Conservation (phyloP, 257 asterid species). For the Solanum chilense region DNA sequence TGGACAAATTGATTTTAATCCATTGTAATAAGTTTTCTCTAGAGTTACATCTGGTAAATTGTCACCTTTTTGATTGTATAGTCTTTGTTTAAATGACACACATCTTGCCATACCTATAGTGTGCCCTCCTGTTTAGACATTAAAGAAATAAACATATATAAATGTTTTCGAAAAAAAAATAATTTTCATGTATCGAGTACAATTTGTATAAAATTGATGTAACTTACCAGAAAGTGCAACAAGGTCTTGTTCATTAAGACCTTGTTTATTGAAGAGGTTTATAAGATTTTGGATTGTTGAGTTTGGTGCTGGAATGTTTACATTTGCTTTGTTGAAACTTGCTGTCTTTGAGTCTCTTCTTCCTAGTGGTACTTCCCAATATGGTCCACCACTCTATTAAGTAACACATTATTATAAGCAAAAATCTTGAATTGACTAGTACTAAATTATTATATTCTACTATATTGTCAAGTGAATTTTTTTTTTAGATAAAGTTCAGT, state of each 20-base stretch:
- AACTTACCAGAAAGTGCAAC: slow-evolving; percentile 69
- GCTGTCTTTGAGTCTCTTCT: slow-evolving; percentile 69
- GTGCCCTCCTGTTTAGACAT: slow-evolving; percentile 44
- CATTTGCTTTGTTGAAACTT: slow-evolving; percentile 34
- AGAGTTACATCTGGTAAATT: slow-evolving; percentile 48
- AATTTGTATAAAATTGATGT: background rate
- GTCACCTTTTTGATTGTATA: slow-evolving; percentile 64
- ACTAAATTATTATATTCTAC: background rate
- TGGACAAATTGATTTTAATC: slow-evolving; percentile 47
- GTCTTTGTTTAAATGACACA: slow-evolving; percentile 50
- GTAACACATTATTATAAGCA: background rate
- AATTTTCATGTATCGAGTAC: background rate
- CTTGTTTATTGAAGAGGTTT: slow-evolving; percentile 39
- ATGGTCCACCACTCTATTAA: slow-evolving; percentile 76
- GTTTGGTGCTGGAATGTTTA: slow-evolving; percentile 61
- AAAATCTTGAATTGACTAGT: background rate
- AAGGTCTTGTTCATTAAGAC: slow-evolving; percentile 52
- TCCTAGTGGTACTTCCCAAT: slow-evolving; percentile 80
- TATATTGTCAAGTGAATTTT: background rate
- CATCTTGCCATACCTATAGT: slow-evolving; percentile 76
- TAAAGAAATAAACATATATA: background rate
- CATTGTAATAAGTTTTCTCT: slow-evolving; percentile 41
- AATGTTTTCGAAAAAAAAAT: background rate
- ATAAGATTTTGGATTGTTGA: slow-evolving; percentile 56
- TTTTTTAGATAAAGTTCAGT: background rate